Evolutionary conservation across 2,329 filamentous ascomycete genomes (phyloP), one percentile per base, ranked within the genome.

Genomic region (Alternaria novae-zelandiae): DNA sequence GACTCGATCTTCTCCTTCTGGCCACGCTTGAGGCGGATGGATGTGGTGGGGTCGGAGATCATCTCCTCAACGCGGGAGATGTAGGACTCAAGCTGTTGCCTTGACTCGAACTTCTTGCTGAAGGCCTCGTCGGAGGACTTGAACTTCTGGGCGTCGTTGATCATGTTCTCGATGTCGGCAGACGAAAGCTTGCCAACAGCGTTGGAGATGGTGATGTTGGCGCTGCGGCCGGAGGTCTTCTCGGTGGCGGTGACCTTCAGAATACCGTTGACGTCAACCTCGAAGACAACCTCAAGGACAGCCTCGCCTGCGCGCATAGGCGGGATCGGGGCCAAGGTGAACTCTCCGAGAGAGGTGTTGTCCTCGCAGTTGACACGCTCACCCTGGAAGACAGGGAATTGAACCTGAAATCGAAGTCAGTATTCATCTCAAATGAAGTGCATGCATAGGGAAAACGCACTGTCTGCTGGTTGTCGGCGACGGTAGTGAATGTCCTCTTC

Each of bases 171-270:
- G 72, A 99, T 99, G 86, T 99, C 96, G 68, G 85, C 84, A 57
- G 91, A 92, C 68, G 94, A 97, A 74, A 99, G 93, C 88, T 99
- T 99, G 83, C 96, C 96, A 78, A 99, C 95, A 64, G 96, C 97
- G 90, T 99, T 99, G 85, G 93, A 93, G 85, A 99, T 99, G 82
- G 96, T 99, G 83, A 99, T 99, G 90, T 99, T 99, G 85, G 96
- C 96, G 80, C 88, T 96, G 82, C 96, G 94, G 79, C 96, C 96
- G 32, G 96, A 97, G 75, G 93, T 95, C 90, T 99, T 99, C 89
- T 99, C 96, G 51, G 95, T 97, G 73, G 96, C 96, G 69, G 95
- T 98, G 79, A 98, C 96, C 90, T 99, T 99, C 73, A 99, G 91
- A 82, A 97, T 97, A 91, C 96, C 96, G 88, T 99, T 99, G 88